These are phyloP conservation scores for Coniosporium apollinis DNA, from an alignment of 495 filamentous ascomycete genomes.

Conservation along the genomic window DNA sequence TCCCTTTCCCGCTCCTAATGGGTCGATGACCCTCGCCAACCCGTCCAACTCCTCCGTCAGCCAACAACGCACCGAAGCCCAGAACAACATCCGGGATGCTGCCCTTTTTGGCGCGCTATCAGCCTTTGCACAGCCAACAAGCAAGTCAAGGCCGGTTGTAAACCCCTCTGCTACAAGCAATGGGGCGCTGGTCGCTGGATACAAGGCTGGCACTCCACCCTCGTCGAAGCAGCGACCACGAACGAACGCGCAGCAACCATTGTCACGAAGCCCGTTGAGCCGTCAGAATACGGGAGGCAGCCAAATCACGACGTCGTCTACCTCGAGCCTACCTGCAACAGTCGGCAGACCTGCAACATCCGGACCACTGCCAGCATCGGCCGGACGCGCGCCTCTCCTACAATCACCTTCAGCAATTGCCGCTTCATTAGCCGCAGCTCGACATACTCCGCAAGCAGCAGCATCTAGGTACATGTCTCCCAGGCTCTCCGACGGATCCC, in stretches of 20 bases:
- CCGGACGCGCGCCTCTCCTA: no score
- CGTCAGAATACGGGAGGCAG: constrained; percentile 10
- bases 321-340: no score
- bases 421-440: background rate
- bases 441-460: background rate
- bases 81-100: constrained; percentile 5
- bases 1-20: no score
- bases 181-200: constrained; percentile 34
- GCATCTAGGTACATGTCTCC: background rate
- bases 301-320: constrained; percentile 1
- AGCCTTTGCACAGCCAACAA: constrained; percentile 5
- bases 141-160: background rate
- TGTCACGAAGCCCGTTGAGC: constrained; percentile 10
- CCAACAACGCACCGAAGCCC: no score
- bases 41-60: no score
- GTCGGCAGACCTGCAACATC: no score
- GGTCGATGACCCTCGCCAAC: no score
- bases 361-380: no score
- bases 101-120: constrained; percentile 8
- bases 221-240: constrained; percentile 30
- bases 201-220: no score
- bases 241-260: constrained; percentile 11
- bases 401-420: background rate
- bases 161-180: constrained; percentile 13
- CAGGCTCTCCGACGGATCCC: background rate